Evolutionary conservation across 202 grass and related monocot species (phyloP).

Genomic region (Zizania palustris): DNA sequence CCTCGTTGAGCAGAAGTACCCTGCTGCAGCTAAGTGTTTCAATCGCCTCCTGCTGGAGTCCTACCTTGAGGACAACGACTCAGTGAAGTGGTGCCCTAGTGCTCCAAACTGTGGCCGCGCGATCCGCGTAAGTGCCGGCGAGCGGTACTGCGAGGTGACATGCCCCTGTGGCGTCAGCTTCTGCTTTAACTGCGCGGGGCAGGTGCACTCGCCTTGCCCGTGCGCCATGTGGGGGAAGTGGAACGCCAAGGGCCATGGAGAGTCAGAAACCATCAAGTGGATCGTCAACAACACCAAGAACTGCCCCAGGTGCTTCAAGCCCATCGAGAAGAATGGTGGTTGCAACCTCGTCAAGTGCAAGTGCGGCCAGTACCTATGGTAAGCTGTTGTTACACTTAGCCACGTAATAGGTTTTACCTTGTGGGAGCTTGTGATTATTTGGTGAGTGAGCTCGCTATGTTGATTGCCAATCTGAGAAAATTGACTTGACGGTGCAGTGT

Average conservation of each 20-base stretch:
- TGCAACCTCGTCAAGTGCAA: slow-evolving; percentile 71
- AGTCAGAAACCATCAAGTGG: slow-evolving; percentile 63
- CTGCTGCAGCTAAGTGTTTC: slow-evolving; percentile 57
- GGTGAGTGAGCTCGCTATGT: not conserved
- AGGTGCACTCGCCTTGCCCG: slow-evolving; percentile 72
- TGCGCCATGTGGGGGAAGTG: slow-evolving; percentile 77
- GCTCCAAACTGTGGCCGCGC: slow-evolving; percentile 72
- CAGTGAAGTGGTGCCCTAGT: slow-evolving; percentile 78
- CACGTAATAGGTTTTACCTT: too few species aligned
- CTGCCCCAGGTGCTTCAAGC: slow-evolving; percentile 81
- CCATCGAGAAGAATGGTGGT: slow-evolving; percentile 64
- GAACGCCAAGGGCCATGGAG: slow-evolving; percentile 32
- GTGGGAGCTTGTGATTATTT: not conserved
- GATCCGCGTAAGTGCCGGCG: slow-evolving; percentile 50
- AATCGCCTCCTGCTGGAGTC: slow-evolving; percentile 63
- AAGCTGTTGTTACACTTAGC: slow-evolving; percentile 27
- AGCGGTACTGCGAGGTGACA: slow-evolving; percentile 58
- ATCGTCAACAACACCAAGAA: slow-evolving; percentile 64
- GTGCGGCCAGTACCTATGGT: slow-evolving; percentile 75
- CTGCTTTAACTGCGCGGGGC: slow-evolving; percentile 71
- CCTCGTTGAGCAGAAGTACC: slow-evolving; percentile 51
- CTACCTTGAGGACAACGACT: slow-evolving; percentile 75
- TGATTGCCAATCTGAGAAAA: not conserved
- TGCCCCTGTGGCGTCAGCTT: slow-evolving; percentile 70
- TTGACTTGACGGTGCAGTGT: too few species aligned